Evolutionary conservation across 2,329 filamentous ascomycete genomes (phyloP), one percentile per base, ranked within the genome.

Genomic region (Fusarium multiceps): DNA sequence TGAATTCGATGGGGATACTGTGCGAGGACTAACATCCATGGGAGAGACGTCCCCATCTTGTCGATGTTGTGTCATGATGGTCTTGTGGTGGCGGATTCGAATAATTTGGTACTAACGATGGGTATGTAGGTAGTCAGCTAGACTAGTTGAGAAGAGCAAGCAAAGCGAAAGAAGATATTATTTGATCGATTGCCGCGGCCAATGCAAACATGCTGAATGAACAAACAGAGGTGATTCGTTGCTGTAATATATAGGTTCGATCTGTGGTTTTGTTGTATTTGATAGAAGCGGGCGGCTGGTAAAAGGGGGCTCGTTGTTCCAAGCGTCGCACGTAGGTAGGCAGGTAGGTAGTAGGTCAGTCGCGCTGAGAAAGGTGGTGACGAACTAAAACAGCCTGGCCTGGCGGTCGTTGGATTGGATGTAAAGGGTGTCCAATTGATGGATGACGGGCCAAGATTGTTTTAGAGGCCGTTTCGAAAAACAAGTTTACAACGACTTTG

Each of bases 161-260:
- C 43, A 42, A 63, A 47, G 49, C 42, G 54, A 46, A 46, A 30
- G 58, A 47, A 28, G 45, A 42, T 34, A 41, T 45, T 69, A 43
- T 72, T 53, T 74, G 47, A 59, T 75, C 30, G 59, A 54, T 49
- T 42, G 49, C 60, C 41, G 47, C 43, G 55, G 49, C 46, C 66
- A 59, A 53, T 34, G 34, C 53, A 50, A 72, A 65, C 73, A 75
- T 75, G 73, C 73, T 75, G 68, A 59, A 64, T 54, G 23, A 46
- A 66, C 37, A 27, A 51, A 41, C 43, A 48, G 30, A 46, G 37
- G 23, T 14, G 27, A 59, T 40, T 55, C 48, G 49, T 55, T 42
- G 30, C 50, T 54, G 55, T 55, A 53, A 30, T 50, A 59, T 42
- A 43, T 32, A 61, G 37, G 30, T 49, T 45, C 43, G 43, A 45